Conservation (phyloP, 228 moss, liverwort and hornwort genomes). For the Sphagnum magellanicum region DNA sequence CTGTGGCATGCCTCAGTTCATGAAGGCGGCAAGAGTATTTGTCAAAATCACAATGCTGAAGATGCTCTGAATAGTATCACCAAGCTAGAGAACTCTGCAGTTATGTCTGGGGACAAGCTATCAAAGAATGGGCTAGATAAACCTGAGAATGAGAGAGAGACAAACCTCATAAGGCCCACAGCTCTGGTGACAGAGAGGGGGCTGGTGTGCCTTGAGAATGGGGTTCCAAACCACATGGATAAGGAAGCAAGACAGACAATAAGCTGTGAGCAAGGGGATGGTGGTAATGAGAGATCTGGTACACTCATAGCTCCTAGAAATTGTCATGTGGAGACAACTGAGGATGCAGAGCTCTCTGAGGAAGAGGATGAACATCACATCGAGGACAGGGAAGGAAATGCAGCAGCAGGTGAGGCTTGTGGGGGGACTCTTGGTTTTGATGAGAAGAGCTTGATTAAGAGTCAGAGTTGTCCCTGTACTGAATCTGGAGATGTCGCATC, state of each 20-base stretch:
- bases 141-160: constrained; percentile 10
- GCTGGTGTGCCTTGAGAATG: no score
- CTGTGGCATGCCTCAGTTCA: constrained; percentile 10
- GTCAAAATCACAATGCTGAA: constrained; percentile 7
- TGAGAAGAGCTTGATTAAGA: constrained; percentile 32
- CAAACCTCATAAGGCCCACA: no score
- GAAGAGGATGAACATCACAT: no score
- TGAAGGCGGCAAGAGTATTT: constrained; percentile 10
- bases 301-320: no score
- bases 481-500: constrained; percentile 12
- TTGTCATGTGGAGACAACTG: no score
- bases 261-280: no score
- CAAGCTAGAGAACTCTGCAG: constrained; percentile 4
- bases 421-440: no score
- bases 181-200: no score
- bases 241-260: no score
- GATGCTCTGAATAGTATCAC: constrained; percentile 14
- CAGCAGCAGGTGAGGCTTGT: background rate
- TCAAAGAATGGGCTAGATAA: constrained; percentile 14
- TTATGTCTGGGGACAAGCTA: constrained; percentile 32
- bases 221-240: no score
- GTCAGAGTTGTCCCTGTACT: constrained; percentile 18
- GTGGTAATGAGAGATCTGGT: no score
- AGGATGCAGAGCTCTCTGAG: no score
- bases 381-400: background rate